phyloP scores from a whole-genome alignment of 257 asterid genomes.

The Solanum commersonii region DNA sequence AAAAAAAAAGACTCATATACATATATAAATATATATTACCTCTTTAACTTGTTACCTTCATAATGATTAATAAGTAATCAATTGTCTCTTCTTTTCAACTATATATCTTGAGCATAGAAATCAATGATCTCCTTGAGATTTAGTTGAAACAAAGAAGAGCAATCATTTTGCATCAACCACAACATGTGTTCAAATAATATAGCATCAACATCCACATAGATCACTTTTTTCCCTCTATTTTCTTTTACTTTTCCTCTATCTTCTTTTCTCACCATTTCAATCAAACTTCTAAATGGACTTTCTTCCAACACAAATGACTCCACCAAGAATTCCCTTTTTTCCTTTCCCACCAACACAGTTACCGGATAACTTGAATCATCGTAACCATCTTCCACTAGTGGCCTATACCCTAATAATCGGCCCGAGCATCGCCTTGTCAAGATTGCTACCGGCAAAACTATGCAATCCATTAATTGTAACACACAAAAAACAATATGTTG shows the following conservation, averaged over 20 bases:
- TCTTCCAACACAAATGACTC: constrained; percentile 27
- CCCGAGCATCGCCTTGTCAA: constrained; percentile 19
- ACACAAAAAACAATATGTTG: background rate
- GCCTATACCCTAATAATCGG: constrained; percentile 17
- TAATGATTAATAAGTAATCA: background rate
- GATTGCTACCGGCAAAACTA: constrained; percentile 19
- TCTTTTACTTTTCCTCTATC: constrained; percentile 1
- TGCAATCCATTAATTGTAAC: constrained; percentile 17
- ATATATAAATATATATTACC: background rate
- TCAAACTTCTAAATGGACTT: constrained; percentile 17
- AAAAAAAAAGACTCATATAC: background rate
- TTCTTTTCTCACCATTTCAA: constrained; percentile 20
- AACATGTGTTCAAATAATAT: constrained; percentile 37
- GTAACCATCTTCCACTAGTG: constrained; percentile 1
- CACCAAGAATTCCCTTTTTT: constrained; percentile 25
- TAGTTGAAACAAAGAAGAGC: constrained; percentile 31
- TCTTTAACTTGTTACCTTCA: background rate
- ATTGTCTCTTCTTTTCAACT: background rate
- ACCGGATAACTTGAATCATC: constrained; percentile 3
- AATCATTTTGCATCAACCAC: constrained; percentile 38
- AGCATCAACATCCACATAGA: constrained; percentile 34
- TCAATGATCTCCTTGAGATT: constrained; percentile 32
- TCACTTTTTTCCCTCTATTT: constrained; percentile 10
- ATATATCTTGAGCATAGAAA: constrained; percentile 30
- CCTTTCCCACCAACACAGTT: constrained; percentile 30